These are phyloP conservation scores for Colletotrichum simmondsii DNA, from an alignment of 2,329 filamentous ascomycete genomes.

Conservation along the genomic window DNA sequence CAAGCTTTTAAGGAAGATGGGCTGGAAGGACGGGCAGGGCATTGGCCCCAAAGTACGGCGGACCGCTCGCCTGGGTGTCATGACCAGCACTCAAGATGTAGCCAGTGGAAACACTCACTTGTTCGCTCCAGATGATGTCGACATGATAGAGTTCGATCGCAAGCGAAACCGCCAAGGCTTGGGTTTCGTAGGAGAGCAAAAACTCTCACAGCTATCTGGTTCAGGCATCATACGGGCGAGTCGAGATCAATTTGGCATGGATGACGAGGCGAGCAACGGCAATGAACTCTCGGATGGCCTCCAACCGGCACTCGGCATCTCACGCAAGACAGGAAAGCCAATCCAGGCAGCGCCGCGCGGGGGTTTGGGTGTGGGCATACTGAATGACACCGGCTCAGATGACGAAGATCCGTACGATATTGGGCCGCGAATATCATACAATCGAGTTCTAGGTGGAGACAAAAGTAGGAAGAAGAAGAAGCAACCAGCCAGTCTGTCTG, in stretches of 20 bases:
- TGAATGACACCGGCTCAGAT: slow-evolving; percentile 95
- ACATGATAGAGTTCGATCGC: slow-evolving; percentile 72
- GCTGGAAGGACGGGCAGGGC: slow-evolving; percentile 94
- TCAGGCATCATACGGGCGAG: neutral
- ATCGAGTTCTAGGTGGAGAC: slow-evolving; percentile 81
- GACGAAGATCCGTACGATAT: slow-evolving; percentile 95
- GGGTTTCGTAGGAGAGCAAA: slow-evolving; percentile 71
- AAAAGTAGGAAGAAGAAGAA: slow-evolving; percentile 81
- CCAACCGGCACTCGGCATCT: neutral
- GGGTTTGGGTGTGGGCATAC: slow-evolving; percentile 86
- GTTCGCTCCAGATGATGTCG: slow-evolving; percentile 86
- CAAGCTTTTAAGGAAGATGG: slow-evolving; percentile 89
- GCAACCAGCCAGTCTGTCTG: slow-evolving; percentile 51
- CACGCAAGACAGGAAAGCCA: slow-evolving; percentile 59
- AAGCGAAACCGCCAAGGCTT: slow-evolving; percentile 79
- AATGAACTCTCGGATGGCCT: neutral
- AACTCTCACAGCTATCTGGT: slow-evolving; percentile 46
- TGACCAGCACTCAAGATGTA: slow-evolving; percentile 45
- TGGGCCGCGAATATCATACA: slow-evolving; percentile 90
- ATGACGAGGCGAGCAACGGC: neutral
- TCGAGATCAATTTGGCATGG: slow-evolving; percentile 31
- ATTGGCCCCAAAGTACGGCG: slow-evolving; percentile 88
- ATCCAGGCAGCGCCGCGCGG: slow-evolving; percentile 54
- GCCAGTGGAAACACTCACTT: slow-evolving; percentile 67
- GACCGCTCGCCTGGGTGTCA: slow-evolving; percentile 72